These are phyloP conservation scores for Xanthoceras sorbifolium DNA, from an alignment of 345 rosid species.

Conservation along the genomic window DNA sequence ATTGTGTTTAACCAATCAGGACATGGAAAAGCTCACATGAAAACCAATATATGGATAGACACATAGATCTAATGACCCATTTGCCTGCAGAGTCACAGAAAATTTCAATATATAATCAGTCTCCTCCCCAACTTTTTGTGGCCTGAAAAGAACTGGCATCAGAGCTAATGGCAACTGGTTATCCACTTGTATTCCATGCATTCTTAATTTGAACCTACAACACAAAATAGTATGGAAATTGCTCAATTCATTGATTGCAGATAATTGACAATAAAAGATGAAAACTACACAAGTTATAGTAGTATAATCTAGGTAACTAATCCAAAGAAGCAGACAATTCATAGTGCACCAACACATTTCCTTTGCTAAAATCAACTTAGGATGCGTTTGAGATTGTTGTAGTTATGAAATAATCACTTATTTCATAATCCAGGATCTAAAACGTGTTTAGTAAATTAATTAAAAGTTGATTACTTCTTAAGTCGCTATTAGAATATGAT, in stretches of 20 bases:
- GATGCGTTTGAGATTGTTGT: too few relatives aligned
- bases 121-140: constrained; percentile 76
- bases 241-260: constrained; percentile 3
- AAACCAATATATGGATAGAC: constrained; percentile 89
- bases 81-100: constrained; percentile 75
- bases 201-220: constrained; percentile 79
- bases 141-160: constrained; percentile 95
- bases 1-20: constrained; percentile 8
- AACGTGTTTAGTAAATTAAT: too few relatives aligned
- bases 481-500: too few relatives aligned
- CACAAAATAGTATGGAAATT: constrained; percentile 10
- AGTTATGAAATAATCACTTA: too few relatives aligned
- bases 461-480: too few relatives aligned
- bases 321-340: not conserved
- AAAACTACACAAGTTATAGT: constrained; percentile 8
- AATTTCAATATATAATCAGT: constrained; percentile 72
- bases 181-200: constrained; percentile 89
- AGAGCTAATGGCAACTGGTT: constrained; percentile 94
- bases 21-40: constrained; percentile 48
- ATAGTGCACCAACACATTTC: not conserved
- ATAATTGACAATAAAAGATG: not conserved
- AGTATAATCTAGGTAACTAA: not conserved
- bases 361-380: not conserved
- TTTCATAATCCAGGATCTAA: too few relatives aligned
- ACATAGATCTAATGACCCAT: constrained; percentile 77